These are phyloP conservation scores for Alternaria atra DNA, from an alignment of 2,329 filamentous ascomycete species.

Conservation along the genomic window DNA sequence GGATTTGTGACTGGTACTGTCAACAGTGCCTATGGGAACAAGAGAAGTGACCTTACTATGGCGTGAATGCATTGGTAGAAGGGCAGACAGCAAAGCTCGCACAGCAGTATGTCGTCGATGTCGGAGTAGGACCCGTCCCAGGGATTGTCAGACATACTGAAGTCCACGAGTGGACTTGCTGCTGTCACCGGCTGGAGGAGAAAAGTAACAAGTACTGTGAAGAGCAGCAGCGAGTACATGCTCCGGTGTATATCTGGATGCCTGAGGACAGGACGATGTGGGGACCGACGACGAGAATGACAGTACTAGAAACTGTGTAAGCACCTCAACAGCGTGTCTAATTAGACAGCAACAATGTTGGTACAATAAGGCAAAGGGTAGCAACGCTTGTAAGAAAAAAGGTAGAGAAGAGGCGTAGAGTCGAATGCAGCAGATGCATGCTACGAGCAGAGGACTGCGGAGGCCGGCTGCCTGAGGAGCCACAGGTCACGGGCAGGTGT, in stretches of 20 bases:
- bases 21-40: background rate
- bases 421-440: conserved; percentile 17
- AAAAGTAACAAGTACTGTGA: conserved; percentile 39
- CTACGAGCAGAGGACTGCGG: conserved; percentile 22
- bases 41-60: conserved; percentile 23
- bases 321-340: conserved; percentile 2
- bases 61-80: conserved; percentile 31
- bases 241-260: conserved; percentile 30
- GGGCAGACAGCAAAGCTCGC: conserved; percentile 34
- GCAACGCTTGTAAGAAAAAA: conserved; percentile 17
- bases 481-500: conserved; percentile 32
- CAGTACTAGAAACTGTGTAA: background rate
- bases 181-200: conserved; percentile 39
- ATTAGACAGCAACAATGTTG: conserved; percentile 4
- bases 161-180: conserved; percentile 36
- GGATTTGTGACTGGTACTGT: conserved; percentile 25
- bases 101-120: conserved; percentile 39
- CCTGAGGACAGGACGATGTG: conserved; percentile 28
- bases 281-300: conserved; percentile 21
- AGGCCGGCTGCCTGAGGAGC: conserved; percentile 39
- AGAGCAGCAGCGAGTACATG: conserved; percentile 42
- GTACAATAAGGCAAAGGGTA: conserved; percentile 7
- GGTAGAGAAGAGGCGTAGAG: conserved; percentile 24
- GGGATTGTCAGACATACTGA: conserved; percentile 25
- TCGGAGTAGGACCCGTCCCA: conserved; percentile 37